These are phyloP conservation scores for Lachnellula occidentalis DNA, from an alignment of 2,329 filamentous ascomycete species.

Conservation along the genomic window DNA sequence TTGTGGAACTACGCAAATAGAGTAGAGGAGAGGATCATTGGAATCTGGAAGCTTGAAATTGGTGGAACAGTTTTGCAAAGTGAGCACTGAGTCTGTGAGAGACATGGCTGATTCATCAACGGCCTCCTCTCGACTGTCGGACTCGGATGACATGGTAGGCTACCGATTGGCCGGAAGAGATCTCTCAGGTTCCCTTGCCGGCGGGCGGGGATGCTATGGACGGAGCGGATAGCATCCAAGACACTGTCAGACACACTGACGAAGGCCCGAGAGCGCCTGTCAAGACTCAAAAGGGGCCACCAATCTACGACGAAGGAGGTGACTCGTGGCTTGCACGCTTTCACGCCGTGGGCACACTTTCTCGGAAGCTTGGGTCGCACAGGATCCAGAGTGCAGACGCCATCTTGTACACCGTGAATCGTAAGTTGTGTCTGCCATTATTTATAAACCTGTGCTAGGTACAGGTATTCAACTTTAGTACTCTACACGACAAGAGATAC, in stretches of 20 bases:
- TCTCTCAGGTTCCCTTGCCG: neutral
- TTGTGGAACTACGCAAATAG: neutral
- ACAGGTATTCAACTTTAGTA: neutral
- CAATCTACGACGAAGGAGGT: neutral
- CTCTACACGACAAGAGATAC: neutral
- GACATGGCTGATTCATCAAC: constrained; percentile 7
- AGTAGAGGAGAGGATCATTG: constrained; percentile 2
- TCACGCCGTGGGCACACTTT: neutral
- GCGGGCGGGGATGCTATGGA: constrained; percentile 2
- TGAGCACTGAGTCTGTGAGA: too few species aligned
- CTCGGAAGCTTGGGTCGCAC: neutral
- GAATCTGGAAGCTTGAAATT: neutral
- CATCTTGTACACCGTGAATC: too few species aligned
- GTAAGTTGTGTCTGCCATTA: neutral
- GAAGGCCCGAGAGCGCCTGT: constrained; percentile 5
- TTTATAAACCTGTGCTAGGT: neutral
- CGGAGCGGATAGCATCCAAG: constrained; percentile 8
- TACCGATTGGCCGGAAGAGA: constrained; percentile 11
- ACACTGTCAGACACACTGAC: constrained; percentile 7
- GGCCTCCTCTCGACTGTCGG: constrained; percentile 11
- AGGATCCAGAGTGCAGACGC: neutral
- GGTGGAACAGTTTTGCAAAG: neutral
- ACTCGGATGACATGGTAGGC: constrained; percentile 2
- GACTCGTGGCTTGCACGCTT: constrained; percentile 15
- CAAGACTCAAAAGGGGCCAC: constrained; percentile 3